Conservation (phyloP, 495 filamentous ascomycete genomes). For the Daldinia childiae region DNA sequence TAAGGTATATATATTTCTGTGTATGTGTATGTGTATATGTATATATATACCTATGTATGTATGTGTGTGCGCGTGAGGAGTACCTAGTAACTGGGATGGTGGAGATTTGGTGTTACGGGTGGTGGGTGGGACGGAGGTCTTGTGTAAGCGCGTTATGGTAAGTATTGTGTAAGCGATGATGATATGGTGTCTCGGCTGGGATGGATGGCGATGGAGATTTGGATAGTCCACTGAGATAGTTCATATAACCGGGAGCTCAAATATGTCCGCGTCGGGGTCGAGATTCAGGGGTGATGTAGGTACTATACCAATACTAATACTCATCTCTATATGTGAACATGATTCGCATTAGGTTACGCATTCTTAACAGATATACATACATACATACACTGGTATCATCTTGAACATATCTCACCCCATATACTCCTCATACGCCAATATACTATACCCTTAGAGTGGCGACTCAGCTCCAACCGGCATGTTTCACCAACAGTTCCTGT, state of each 20-base stretch:
- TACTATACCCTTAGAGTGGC: background rate
- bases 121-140: background rate
- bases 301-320: background rate
- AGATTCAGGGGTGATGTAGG: background rate
- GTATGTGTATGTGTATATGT: background rate
- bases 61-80: background rate
- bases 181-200: background rate
- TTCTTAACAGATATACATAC: background rate
- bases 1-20: background rate
- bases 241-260: background rate
- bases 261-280: background rate
- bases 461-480: background rate
- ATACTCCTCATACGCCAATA: constrained; percentile 4
- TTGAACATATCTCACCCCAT: background rate
- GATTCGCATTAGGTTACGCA: background rate
- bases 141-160: background rate
- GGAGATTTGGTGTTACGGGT: background rate
- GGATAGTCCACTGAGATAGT: background rate
- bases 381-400: constrained; percentile 30
- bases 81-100: background rate
- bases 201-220: background rate
- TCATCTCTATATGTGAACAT: background rate
- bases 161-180: background rate
- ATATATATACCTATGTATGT: background rate
- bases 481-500: background rate